Evolutionary conservation across 257 asterid genomes (phyloP), one percentile per base, ranked within the genome.

Genomic region (Solanum lignicaule): DNA sequence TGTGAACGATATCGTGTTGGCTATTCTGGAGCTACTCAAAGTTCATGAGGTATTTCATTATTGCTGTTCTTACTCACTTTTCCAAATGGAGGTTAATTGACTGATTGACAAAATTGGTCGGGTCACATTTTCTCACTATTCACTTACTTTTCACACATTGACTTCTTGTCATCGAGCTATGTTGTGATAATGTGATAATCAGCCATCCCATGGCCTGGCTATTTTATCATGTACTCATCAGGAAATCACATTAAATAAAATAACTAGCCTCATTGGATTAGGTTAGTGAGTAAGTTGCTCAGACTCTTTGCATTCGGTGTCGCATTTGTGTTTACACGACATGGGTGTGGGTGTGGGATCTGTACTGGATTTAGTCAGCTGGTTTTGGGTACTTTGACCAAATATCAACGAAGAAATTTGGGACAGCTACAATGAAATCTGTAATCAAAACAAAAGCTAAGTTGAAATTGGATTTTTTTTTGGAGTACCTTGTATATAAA

Each of bases 11-110:
- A 86, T 86, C 16, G 88, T 86, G 85, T 83, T 86, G 62, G 85
- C 84, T 72, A 86, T 86, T 48, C 7, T 86, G 71, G 88, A 86
- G 88, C 88, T 86, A 76, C 88, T 86, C 73, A 86, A 86, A 86
- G 88, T 86, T 8, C 88, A 86, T 15, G 88, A 86, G 88, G 88
- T 86, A 52, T 39, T 38, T 68, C 41, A 46, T 52, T 48, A 82
- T 52, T 18, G 58, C 43, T 82, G 21, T 20, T 36, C 43, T 31
- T 82, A 82, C 43, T 76, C 60, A 76, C 58, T 29, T 82, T 82
- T 6, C 21, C 5, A 15, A 48, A 82, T 82, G 69, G 86, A 82
- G 11, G 69, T 48, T 82, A 43, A 29, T 82, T 9, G 39, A 46
- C 20, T 27, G 11, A 81, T 46, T 48, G 65, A 46, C 11, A 48